Conservation (phyloP, 805 yeast genomes). For the Schizosaccharomyces cryophilus region DNA sequence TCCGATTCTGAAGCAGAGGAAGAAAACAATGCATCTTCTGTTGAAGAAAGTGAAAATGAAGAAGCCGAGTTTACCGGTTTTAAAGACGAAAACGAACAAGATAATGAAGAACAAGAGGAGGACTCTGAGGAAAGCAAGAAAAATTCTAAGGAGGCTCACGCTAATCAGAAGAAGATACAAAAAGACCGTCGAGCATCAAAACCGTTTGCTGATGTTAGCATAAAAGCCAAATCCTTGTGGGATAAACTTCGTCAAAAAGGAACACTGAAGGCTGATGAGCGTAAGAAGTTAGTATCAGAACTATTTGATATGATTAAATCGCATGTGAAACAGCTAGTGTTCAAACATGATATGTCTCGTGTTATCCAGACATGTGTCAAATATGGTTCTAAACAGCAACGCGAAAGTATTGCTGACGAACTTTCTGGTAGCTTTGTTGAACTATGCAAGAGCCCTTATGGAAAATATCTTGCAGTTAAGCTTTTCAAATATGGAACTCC, state of each 20-base stretch:
- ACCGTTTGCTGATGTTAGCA: slow-evolving; percentile 68
- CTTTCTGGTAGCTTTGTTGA: slow-evolving; percentile 55
- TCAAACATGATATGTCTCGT: slow-evolving; percentile 91
- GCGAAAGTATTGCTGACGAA: slow-evolving; percentile 40
- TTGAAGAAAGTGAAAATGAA: slow-evolving; percentile 1
- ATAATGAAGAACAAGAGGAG: slow-evolving; percentile 1
- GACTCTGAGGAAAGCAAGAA: neutral
- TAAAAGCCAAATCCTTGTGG: slow-evolving; percentile 69
- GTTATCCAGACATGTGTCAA: slow-evolving; percentile 84
- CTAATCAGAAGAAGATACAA: slow-evolving; percentile 54
- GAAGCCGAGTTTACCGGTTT: neutral
- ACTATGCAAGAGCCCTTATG: slow-evolving; percentile 77
- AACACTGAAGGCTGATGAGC: slow-evolving; percentile 37
- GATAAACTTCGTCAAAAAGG: slow-evolving; percentile 68
- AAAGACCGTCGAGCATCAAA: slow-evolving; percentile 70
- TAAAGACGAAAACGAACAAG: slow-evolving; percentile 1
- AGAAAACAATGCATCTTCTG: neutral
- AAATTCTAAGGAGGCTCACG: slow-evolving; percentile 29
- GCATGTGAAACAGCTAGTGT: slow-evolving; percentile 55
- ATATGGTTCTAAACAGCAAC: slow-evolving; percentile 55
- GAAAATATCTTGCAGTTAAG: slow-evolving; percentile 74
- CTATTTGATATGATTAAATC: slow-evolving; percentile 65
- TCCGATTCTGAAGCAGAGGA: neutral
- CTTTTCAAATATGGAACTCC: slow-evolving; percentile 78
- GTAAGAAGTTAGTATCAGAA: slow-evolving; percentile 59